phyloP scores from a whole-genome alignment of 192 early-diverging fungal genomes.

The Rhizophagus sp. region DNA sequence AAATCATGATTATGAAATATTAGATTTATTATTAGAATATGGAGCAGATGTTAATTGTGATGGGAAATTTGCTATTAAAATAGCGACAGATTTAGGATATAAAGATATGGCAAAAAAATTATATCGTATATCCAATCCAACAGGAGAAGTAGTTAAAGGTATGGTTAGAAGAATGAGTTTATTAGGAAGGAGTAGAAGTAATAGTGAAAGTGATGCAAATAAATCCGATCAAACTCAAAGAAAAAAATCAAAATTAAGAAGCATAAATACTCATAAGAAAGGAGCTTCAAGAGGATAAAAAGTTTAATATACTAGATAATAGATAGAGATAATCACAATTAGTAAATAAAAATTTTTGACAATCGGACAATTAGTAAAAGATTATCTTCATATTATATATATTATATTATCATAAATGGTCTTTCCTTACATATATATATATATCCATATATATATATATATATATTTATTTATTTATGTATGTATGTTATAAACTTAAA shows the following conservation, averaged over 20 bases:
- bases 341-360: no score
- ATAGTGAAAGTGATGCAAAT: constrained; percentile 1
- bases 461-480: no score
- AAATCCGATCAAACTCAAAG: neutral
- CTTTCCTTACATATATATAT: no score
- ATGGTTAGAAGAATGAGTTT: neutral
- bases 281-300: neutral
- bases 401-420: no score
- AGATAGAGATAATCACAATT: no score
- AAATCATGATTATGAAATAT: constrained; percentile 19
- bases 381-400: no score
- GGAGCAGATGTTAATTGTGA: constrained; percentile 9
- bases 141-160: neutral
- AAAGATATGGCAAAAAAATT: constrained; percentile 28
- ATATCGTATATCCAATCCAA: constrained; percentile 9
- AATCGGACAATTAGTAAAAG: neutral
- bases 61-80: neutral
- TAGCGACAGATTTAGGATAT: constrained; percentile 25
- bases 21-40: neutral
- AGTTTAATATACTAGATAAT: neutral
- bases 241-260: neutral
- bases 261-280: neutral
- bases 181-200: neutral
- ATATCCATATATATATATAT: no score
- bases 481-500: no score